Base-by-base conservation (phyloP, 2,329 filamentous ascomycete species). In the Talaromyces albobiverticillius region DNA sequence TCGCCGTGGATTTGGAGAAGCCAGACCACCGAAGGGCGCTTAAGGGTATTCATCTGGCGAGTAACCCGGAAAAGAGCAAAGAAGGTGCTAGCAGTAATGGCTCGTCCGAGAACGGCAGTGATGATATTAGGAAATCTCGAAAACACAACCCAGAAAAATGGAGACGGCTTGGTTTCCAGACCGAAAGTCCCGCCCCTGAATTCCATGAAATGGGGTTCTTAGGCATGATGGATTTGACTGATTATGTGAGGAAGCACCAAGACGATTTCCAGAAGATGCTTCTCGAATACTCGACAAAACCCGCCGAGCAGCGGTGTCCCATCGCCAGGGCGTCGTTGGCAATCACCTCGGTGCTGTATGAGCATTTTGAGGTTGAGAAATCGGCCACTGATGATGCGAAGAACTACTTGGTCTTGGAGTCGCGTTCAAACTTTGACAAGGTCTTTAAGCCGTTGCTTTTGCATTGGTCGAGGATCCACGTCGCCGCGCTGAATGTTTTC, bases 191-290 rank as follows among this genome's bases (percentile, higher is more conserved):
- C 3, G 86, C 86, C 0, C 81, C 82, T 63, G 94, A 99, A 62
- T 97, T 99, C 66, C 86, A 90, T 18, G 78, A 83, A 36, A 88
- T 89, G 25, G 94, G 94, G 0, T 97, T 92, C 68, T 73, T 99
- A 51, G 94, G 94, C 25, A 90, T 99, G 83, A 97, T 99, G 92
- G 94, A 99, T 69, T 73, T 99, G 64, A 90, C 91, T 2, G 92
- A 97, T 70, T 99, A 90, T 68, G 90, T 96, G 46, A 84, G 88
- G 65, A 95, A 91, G 67, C 87, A 96, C 66, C 90, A 96, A 69
- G 92, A 96, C 67, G 84, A 85, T 10, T 97, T 95, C 62, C 92
- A 96, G 68, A 96, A 95, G 73, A 79, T 95, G 62, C 75, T 99
- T 14, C 77, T 96, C 32, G 94, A 99, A 71, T 94, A 99, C 71